These are phyloP conservation scores for Nectriaceae sp. DNA, from an alignment of 2,329 filamentous ascomycete species.

Conservation along the genomic window DNA sequence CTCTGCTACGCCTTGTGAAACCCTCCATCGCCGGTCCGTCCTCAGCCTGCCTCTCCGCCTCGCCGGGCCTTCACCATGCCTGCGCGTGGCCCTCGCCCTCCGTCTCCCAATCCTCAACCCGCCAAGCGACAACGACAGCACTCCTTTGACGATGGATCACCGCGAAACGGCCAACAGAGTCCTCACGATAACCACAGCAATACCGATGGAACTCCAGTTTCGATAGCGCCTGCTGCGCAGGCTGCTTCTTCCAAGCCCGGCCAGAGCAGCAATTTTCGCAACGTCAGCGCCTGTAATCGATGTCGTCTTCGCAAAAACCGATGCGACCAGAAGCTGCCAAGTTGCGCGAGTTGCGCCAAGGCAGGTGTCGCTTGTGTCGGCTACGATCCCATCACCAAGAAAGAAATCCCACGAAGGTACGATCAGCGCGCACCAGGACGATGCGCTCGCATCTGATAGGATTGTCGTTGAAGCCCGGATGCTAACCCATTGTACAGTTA, in stretches of 20 bases:
- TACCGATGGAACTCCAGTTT: conserved; percentile 28
- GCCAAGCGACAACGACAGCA: conserved; percentile 59
- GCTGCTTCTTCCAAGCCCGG: conserved; percentile 44
- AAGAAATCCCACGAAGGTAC: conserved; percentile 88
- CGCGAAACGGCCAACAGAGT: conserved; percentile 32
- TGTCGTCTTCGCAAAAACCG: conserved; percentile 91
- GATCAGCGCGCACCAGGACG: background rate
- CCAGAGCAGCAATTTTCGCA: conserved; percentile 72
- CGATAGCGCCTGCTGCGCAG: conserved; percentile 10
- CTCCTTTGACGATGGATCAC: conserved; percentile 51
- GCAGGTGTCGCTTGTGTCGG: conserved; percentile 90
- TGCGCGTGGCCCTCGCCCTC: conserved; percentile 54
- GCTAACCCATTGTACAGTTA: conserved; percentile 58
- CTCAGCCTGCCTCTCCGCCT: conserved; percentile 19
- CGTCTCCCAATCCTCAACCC: conserved; percentile 52
- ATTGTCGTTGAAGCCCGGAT: conserved; percentile 1
- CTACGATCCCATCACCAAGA: conserved; percentile 95
- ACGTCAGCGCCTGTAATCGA: conserved; percentile 92
- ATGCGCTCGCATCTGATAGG: background rate
- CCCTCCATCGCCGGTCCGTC: conserved; percentile 13
- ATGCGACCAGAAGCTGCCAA: conserved; percentile 90
- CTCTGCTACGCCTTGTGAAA: conserved; percentile 8
- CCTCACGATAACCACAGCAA: conserved; percentile 31
- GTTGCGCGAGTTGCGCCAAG: conserved; percentile 90
- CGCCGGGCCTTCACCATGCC: conserved; percentile 36